phyloP scores from a whole-genome alignment of 1,139 yeast genomes.

The Arxiozyma heterogenica region DNA sequence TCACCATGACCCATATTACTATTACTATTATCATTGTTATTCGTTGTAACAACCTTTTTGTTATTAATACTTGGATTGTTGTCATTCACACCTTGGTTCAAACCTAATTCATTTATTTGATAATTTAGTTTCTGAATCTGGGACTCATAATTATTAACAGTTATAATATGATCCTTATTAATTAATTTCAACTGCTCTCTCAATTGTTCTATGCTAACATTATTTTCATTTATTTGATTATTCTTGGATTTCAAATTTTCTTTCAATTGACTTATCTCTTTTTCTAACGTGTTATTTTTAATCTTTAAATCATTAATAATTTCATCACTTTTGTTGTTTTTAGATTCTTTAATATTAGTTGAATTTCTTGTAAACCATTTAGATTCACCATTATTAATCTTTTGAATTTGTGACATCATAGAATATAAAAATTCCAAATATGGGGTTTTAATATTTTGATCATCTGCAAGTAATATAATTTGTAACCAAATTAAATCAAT shows the following conservation, averaged over 20 bases:
- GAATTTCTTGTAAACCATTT: conserved; percentile 32
- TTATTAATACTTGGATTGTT: background rate
- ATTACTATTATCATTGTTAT: background rate
- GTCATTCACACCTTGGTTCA: background rate
- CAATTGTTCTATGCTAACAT: background rate
- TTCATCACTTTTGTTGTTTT: background rate
- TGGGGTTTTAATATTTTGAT: conserved; percentile 75
- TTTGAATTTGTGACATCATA: conserved; percentile 57
- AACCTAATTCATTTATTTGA: background rate
- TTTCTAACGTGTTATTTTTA: background rate
- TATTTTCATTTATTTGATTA: background rate
- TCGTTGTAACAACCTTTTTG: background rate
- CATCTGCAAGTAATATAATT: conserved; percentile 82
- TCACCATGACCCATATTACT: background rate
- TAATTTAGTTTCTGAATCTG: conserved; percentile 1
- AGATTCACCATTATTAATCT: conserved; percentile 39
- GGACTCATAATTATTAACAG: conserved; percentile 4
- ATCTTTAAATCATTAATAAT: background rate
- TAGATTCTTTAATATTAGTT: background rate
- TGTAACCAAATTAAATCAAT: conserved; percentile 70
- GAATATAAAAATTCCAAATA: conserved; percentile 83
- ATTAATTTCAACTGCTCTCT: background rate
- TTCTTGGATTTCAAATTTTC: background rate
- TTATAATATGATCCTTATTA: conserved; percentile 3
- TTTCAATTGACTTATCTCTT: background rate